These are phyloP conservation scores for Candida palmyrensis DNA, from an alignment of 805 yeast species.

Conservation along the genomic window DNA sequence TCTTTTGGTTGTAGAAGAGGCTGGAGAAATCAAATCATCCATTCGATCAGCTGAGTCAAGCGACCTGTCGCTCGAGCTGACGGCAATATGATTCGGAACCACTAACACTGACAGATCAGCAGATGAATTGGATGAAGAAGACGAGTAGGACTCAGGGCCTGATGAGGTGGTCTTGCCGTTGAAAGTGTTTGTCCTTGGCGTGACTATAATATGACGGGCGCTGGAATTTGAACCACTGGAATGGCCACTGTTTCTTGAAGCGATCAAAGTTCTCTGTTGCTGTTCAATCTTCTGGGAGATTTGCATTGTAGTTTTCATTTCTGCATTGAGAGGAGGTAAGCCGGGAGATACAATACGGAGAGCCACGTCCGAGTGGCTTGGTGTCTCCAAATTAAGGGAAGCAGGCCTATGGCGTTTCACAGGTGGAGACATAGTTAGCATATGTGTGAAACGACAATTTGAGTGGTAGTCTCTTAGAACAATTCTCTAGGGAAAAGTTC, in stretches of 20 bases:
- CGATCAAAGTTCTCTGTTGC: conserved; percentile 28
- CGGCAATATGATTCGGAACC: too few relatives aligned
- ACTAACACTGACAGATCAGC: too few relatives aligned
- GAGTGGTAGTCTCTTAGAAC: too few relatives aligned
- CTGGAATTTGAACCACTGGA: too few relatives aligned
- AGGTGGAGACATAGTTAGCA: conserved; percentile 3
- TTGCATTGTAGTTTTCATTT: conserved; percentile 28
- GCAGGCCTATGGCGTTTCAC: conserved; percentile 15
- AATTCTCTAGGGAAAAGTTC: too few relatives aligned
- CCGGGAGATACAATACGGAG: conserved; percentile 32
- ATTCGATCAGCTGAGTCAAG: conserved; percentile 7
- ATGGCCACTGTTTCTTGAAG: conserved; percentile 20
- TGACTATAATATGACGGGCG: too few relatives aligned
- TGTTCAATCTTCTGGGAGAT: conserved; percentile 27
- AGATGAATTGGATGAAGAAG: conserved; percentile 2
- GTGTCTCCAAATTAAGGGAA: conserved; percentile 11
- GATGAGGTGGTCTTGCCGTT: too few relatives aligned
- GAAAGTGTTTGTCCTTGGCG: too few relatives aligned
- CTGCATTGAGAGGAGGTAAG: conserved; percentile 22
- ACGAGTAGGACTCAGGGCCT: conserved; percentile 1
- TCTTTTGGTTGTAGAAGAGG: conserved; percentile 19
- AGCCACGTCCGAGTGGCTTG: conserved; percentile 20
- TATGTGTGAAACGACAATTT: too few relatives aligned
- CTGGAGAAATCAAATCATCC: conserved; percentile 13
- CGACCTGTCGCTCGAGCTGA: too few relatives aligned